Conservation (phyloP, 352 stramenopile species). For the Globisporangium viniferum region DNA sequence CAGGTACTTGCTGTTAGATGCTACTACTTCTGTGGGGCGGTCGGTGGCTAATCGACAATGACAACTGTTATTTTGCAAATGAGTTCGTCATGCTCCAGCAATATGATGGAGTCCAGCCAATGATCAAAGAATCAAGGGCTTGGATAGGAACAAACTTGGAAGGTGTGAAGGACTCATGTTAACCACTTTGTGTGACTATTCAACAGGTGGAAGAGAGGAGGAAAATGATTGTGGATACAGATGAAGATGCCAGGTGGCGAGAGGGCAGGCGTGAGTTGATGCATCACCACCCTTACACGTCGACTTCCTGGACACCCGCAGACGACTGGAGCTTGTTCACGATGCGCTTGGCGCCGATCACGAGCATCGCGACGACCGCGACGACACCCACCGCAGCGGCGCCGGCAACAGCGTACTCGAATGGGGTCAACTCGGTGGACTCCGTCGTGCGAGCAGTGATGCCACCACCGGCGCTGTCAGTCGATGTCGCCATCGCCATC, state of each 20-base stretch:
- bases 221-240: background rate
- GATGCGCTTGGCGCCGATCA: background rate
- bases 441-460: background rate
- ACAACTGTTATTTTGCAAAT: background rate
- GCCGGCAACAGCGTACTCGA: background rate
- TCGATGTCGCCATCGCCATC: background rate
- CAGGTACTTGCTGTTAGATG: background rate
- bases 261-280: background rate
- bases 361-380: conserved; percentile 14
- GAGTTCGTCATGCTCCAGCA: background rate
- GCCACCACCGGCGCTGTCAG: background rate
- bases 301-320: background rate
- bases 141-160: no score
- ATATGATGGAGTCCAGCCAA: background rate
- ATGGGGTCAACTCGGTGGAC: background rate
- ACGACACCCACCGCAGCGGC: conserved; percentile 16
- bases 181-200: background rate
- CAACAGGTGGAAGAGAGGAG: background rate
- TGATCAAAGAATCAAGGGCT: background rate
- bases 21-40: background rate
- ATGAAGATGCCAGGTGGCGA: background rate
- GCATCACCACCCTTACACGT: background rate
- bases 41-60: background rate
- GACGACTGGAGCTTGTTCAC: background rate
- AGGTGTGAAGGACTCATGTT: background rate